Evolutionary conservation across 164 flowering plant species (phyloP).

Genomic region (Brasenia schreberi): DNA sequence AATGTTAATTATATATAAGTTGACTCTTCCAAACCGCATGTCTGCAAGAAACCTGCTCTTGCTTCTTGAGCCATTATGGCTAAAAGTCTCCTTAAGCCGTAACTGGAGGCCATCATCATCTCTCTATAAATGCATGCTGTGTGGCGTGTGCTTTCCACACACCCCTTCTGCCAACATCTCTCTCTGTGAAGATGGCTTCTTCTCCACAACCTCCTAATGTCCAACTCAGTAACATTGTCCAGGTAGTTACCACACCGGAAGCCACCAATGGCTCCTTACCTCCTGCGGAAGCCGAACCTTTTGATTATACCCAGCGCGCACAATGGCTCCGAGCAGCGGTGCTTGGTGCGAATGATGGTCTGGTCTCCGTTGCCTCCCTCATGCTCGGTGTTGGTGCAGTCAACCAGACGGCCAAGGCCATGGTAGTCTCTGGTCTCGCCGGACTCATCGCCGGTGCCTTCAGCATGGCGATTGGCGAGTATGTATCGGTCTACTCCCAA

Average conservation of each 20-base stretch:
- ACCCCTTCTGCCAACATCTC: neutral
- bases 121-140: neutral
- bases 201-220: neutral
- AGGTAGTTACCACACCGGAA: neutral
- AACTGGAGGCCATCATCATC: neutral
- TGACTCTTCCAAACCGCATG: too few species aligned
- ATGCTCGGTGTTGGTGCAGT: slow-evolving; percentile 3
- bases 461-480: slow-evolving; percentile 4
- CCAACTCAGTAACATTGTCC: neutral
- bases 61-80: too few species aligned
- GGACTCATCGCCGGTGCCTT: slow-evolving; percentile 3
- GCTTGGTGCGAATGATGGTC: slow-evolving; percentile 7
- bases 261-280: neutral
- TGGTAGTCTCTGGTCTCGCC: slow-evolving; percentile 3
- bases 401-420: neutral
- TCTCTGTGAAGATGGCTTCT: neutral
- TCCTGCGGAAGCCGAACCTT: neutral
- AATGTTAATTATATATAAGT: too few species aligned
- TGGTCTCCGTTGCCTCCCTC: slow-evolving; percentile 5
- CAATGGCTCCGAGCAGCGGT: slow-evolving; percentile 9
- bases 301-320: neutral
- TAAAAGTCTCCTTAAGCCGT: too few species aligned
- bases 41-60: too few species aligned
- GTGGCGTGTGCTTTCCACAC: slow-evolving; percentile 3
- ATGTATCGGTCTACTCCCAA: slow-evolving; percentile 2